Base-by-base conservation (phyloP, 495 filamentous ascomycete genomes). In the Xylaria palmicola region DNA sequence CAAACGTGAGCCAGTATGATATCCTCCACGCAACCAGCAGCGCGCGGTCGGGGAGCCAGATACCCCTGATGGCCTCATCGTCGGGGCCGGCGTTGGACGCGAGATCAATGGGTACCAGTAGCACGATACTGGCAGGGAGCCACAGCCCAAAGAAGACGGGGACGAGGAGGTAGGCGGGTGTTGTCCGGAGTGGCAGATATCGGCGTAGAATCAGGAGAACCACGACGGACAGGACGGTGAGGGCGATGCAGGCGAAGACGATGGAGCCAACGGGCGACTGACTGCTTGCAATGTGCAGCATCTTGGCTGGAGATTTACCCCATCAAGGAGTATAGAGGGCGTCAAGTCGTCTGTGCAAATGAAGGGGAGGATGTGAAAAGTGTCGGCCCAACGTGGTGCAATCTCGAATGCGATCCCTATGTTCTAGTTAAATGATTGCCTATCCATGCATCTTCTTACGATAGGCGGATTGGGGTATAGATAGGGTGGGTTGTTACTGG, bases 1-100 rank as follows among this genome's bases (percentile, higher is more conserved):
- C 84, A 70, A 98, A 98, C 24, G 93, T 97, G 44, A 98, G 78
- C 94, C 94, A 98, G 76, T 98, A 98, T 32, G 89, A 86, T 51
- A 98, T 90, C 56, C 93, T 82, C 94, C 94, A 98, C 63, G 85
- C 86, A 5, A 97, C 89, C 63, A 91, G 79, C 43, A 96, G 76
- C 34, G 90, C 79, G 29, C 83, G 77, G 58, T 87, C 80, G 7
- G 90, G 87, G 22, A 87, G 76, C 75, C 83, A 85, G 43, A 87
- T 81, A 30, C 84, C 85, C 62, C 85, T 85, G 22, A 85, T 82
- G 4, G 81, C 84, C 15, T 76, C 81, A 60, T 89, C 87, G 63
- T 92, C 86, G 39, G 80, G 81, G 56, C 86, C 83, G 17, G 88
- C 85, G 68, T 84, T 93, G 2, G 92, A 96, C 3, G 94, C 91